These are phyloP conservation scores for Cordyceps pruinosa DNA, from an alignment of 2,329 filamentous ascomycete species.

Conservation along the genomic window DNA sequence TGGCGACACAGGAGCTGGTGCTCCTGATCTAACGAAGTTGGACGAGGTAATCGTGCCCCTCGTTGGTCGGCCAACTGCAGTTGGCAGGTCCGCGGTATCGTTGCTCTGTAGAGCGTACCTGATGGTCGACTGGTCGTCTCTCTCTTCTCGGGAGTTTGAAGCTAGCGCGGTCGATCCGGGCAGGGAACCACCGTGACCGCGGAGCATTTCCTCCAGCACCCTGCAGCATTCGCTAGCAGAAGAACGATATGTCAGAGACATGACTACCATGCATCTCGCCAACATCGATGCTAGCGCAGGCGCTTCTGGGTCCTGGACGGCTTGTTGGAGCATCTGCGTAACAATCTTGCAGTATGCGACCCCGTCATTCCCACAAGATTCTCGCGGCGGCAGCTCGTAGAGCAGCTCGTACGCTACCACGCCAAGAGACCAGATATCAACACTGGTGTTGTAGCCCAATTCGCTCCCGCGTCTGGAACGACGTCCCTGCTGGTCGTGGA, in stretches of 20 bases:
- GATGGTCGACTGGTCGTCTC: neutral
- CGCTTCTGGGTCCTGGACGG: neutral
- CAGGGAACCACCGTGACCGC: neutral
- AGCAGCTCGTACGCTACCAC: conserved; percentile 48
- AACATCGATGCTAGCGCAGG: neutral
- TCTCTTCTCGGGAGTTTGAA: neutral
- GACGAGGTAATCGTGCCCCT: no score
- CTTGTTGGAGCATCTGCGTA: neutral
- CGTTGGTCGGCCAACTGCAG: neutral
- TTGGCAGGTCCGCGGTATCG: neutral
- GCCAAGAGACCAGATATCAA: conserved; percentile 88
- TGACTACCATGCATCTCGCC: neutral
- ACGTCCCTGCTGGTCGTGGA: conserved; percentile 28
- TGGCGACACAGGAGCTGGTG: neutral
- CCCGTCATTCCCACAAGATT: neutral
- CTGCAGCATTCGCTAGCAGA: neutral
- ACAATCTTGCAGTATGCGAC: neutral
- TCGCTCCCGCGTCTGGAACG: neutral
- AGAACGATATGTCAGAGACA: neutral
- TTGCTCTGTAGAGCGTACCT: neutral
- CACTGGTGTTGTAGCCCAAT: conserved; percentile 75
- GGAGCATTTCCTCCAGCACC: neutral
- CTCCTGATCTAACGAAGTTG: neutral
- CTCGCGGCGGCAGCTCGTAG: conserved; percentile 10
- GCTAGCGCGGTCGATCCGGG: neutral